These are phyloP conservation scores for Alternaria ethzedia DNA, from an alignment of 2,329 filamentous ascomycete genomes.

Conservation along the genomic window DNA sequence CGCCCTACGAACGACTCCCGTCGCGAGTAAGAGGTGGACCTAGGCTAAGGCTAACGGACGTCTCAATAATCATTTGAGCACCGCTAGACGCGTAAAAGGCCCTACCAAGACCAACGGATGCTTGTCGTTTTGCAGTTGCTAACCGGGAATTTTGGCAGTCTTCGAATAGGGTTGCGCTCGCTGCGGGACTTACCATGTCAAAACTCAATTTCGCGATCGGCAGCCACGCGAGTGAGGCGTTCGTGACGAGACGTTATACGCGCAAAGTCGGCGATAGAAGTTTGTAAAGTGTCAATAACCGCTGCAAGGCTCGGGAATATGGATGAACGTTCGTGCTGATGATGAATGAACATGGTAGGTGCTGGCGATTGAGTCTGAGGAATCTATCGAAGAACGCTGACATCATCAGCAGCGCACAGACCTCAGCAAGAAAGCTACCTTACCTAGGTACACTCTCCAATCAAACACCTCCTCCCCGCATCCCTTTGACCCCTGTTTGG, in stretches of 20 bases:
- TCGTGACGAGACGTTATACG: neutral
- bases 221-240: neutral
- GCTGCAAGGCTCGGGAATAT: neutral
- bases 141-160: neutral
- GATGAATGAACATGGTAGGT: neutral
- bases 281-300: neutral
- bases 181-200: conserved; percentile 1
- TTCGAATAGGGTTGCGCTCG: neutral
- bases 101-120: neutral
- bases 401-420: neutral
- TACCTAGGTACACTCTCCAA: neutral
- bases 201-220: conserved; percentile 1
- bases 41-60: neutral
- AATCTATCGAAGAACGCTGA: neutral
- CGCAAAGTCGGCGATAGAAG: conserved; percentile 3
- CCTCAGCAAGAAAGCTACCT: neutral
- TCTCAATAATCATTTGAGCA: neutral
- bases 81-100: neutral
- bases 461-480: neutral
- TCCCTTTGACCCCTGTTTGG: neutral
- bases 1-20: neutral
- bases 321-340: neutral
- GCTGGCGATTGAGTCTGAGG: neutral
- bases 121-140: neutral
- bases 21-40: neutral